Evolutionary conservation across 306 rosid genomes (phyloP).

Genomic region (Sophora flavescens): DNA sequence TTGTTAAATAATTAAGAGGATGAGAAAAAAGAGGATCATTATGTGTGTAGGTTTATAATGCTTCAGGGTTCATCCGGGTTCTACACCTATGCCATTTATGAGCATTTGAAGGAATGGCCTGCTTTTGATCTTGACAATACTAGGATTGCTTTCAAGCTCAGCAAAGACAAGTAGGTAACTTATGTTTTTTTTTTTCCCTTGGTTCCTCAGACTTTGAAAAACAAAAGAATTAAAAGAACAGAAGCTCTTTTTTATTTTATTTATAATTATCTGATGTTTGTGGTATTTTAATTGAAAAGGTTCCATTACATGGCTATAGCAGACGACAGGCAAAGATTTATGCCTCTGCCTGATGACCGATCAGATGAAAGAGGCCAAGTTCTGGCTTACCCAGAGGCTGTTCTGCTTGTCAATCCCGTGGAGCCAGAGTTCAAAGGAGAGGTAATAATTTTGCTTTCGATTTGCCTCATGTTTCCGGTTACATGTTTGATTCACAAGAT

Average conservation of each 20-base stretch:
- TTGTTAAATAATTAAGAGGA: background rate
- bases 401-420: slow-evolving; percentile 73
- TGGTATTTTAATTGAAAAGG: slow-evolving; percentile 50
- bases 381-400: slow-evolving; percentile 80
- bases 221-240: background rate
- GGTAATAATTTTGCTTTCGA: slow-evolving; percentile 47
- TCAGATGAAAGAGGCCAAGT: slow-evolving; percentile 58
- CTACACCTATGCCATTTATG: slow-evolving; percentile 76
- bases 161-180: slow-evolving; percentile 71
- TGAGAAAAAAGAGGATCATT: background rate
- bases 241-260: background rate
- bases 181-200: background rate
- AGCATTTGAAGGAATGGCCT: slow-evolving; percentile 83
- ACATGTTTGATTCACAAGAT: too few species aligned
- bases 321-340: slow-evolving; percentile 78
- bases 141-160: slow-evolving; percentile 74
- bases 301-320: slow-evolving; percentile 83
- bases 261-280: background rate
- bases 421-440: slow-evolving; percentile 82
- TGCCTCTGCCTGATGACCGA: slow-evolving; percentile 93
- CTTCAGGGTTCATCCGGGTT: slow-evolving; percentile 78
- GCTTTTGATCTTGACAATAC: slow-evolving; percentile 74
- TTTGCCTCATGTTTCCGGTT: too few species aligned
- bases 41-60: slow-evolving; percentile 61
- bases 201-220: background rate